Conservation (phyloP, 208 protist species). For the Trypanosoma melophagium region DNA sequence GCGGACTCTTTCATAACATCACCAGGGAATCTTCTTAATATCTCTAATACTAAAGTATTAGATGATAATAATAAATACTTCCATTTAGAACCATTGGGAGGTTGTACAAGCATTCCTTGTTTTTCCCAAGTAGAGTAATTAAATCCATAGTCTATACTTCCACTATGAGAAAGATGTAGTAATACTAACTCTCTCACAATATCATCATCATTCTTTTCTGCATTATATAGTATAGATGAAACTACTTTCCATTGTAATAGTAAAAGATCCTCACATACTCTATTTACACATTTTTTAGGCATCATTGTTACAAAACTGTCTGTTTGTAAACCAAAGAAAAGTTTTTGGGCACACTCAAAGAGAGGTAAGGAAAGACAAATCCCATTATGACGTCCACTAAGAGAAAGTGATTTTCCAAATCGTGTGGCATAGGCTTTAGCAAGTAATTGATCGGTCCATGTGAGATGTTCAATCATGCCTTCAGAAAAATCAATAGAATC, state of each 20-base stretch:
- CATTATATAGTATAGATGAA: constrained; percentile 17
- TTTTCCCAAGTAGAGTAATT: constrained; percentile 20
- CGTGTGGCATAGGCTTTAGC: background rate
- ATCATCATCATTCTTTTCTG: constrained; percentile 29
- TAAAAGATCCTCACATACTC: constrained; percentile 16
- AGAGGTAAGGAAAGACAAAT: constrained; percentile 17
- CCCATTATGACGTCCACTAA: constrained; percentile 1
- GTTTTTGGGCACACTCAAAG: constrained; percentile 17
- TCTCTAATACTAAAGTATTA: constrained; percentile 23
- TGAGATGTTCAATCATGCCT: background rate
- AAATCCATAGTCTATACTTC: constrained; percentile 17
- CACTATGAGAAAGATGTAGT: constrained; percentile 25
- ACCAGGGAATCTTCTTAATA: constrained; percentile 7
- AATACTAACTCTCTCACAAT: constrained; percentile 26
- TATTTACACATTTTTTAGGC: constrained; percentile 2
- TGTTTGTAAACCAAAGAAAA: constrained; percentile 25
- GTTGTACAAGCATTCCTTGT: constrained; percentile 6
- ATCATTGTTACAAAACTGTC: background rate
- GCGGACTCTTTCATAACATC: constrained; percentile 21
- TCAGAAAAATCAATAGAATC: constrained; percentile 1
- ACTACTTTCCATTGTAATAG: constrained; percentile 30
- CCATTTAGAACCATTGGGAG: constrained; percentile 17
- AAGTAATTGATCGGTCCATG: background rate
- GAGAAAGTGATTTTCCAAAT: constrained; percentile 17
- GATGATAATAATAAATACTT: constrained; percentile 21